Evolutionary conservation across 2,329 filamentous ascomycete species (phyloP), one percentile per base, ranked within the genome.

Genomic region (Periconia sp.): DNA sequence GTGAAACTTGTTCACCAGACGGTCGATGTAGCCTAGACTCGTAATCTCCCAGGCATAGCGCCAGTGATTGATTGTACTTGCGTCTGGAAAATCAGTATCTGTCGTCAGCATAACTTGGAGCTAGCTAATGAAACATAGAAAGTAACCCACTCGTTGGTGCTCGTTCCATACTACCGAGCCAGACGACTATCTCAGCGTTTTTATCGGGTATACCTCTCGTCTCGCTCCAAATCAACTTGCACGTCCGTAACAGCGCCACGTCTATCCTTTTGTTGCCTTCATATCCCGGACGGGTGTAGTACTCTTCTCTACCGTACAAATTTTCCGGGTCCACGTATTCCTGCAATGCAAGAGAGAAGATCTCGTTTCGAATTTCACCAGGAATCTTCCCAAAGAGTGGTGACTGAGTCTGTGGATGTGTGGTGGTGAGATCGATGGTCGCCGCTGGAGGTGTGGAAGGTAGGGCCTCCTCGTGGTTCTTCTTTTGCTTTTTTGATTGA

Each of bases 201-300:
- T 42, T 42, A 8, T 68, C 40, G 3, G 70, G 70, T 6, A 74
- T 54, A 11, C 63, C 61, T 17, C 59, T 62, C 3, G 72, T 64
- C 50, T 75, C 72, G 9, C 42, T 45, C 48, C 71, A 74, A 18
- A 72, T 59, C 13, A 61, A 59, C n/a, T 69, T 70, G 46, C 74
- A 75, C 2, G 70, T 73, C 40, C 60, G 56, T 5, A 75, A 62
- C 18, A 76, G 59, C 3, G 55, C 50, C 7, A 58, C 65, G 42
- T 68, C 53, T 35, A 72, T 64, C 31, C 57, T 58, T 15, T 53
- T 59, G 14, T 62, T 58, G 45, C 64, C 61, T 17, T 64, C 62
- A 45, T 65, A 69, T 8, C 59, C 62, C 2, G 60, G 60, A 1
- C 60, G 53, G 7, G 43, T 50, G 31, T 53, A 55, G 41, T 61